A percentile compares a stretch with the other conserved stretches of the same genome.
Conservation (phyloP, 1,139 yeast species). For the Geotrichum restrictum region DNA sequence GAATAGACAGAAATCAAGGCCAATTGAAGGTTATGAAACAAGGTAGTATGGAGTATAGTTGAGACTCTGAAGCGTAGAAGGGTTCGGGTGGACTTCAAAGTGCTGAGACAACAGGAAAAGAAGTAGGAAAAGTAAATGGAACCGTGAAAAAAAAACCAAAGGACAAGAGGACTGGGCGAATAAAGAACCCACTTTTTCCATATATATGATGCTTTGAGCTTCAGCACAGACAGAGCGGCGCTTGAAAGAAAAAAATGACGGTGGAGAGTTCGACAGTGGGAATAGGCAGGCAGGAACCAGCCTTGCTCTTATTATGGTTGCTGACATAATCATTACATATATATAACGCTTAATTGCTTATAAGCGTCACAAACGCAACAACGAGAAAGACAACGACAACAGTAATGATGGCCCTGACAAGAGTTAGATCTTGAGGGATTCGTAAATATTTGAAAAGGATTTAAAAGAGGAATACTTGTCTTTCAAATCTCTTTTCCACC, state of each 20-base stretch:
- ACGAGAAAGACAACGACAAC: neutral
- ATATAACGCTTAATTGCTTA: neutral
- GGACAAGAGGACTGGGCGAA: no score
- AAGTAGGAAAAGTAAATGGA: neutral
- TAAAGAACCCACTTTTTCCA: no score
- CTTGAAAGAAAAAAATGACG: neutral
- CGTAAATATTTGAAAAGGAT: no score
- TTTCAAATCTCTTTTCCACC: no score
- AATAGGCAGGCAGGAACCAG: neutral
- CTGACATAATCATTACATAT: neutral
- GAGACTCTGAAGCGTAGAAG: no score
- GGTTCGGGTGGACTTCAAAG: no score
- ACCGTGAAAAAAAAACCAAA: neutral
- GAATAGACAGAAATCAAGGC: no score
- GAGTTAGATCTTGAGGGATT: constrained; percentile 12
- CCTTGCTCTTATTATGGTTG: constrained; percentile 5
- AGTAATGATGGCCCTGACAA: neutral
- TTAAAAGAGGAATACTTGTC: no score
- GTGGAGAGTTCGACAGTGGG: constrained; percentile 4
- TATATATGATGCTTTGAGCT: no score
- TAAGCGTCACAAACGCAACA: constrained; percentile 2
- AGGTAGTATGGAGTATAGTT: no score
- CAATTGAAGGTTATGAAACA: no score
- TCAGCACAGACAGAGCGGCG: no score
- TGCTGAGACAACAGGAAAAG: neutral